Conservation (phyloP, 352 stramenopile genomes). For the Pythium plurisporium region DNA sequence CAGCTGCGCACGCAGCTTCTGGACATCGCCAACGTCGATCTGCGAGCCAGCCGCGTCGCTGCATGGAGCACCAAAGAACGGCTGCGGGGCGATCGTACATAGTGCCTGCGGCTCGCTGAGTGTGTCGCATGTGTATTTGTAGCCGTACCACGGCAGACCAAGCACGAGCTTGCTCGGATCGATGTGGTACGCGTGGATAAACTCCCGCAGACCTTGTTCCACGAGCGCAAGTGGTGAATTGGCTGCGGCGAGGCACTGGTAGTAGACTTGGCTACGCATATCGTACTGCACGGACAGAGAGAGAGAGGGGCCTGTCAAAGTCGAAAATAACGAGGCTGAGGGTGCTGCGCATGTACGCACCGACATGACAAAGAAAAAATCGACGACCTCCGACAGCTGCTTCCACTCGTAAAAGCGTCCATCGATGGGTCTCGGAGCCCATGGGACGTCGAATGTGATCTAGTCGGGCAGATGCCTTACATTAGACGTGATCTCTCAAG, state of each 20-base stretch:
- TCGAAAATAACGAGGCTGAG: not conserved
- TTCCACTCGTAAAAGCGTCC: constrained; percentile 81
- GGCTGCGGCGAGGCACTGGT: constrained; percentile 78
- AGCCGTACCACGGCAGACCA: constrained; percentile 90
- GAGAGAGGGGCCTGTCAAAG: not conserved
- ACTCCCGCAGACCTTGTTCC: constrained; percentile 72
- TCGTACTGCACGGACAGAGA: constrained; percentile 59
- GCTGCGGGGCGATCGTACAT: constrained; percentile 32
- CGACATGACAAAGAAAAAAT: constrained; percentile 92
- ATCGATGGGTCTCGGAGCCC: constrained; percentile 72
- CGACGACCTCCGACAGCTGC: constrained; percentile 49
- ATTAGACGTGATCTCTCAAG: too few relatives aligned
- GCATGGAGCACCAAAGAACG: constrained; percentile 73
- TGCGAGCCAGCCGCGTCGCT: constrained; percentile 69
- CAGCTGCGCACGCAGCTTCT: constrained; percentile 24
- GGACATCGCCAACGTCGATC: constrained; percentile 54
- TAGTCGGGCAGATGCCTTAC: too few relatives aligned
- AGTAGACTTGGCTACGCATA: constrained; percentile 90
- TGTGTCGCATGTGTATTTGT: constrained; percentile 69
- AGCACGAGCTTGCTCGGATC: constrained; percentile 78
- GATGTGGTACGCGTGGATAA: constrained; percentile 56
- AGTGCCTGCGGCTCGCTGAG: constrained; percentile 8
- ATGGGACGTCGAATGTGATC: constrained; percentile 83
- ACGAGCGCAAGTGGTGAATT: constrained; percentile 81
- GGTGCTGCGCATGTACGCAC: constrained; percentile 15